These are phyloP conservation scores for Sugiyamaella japonica DNA, from an alignment of 1,139 yeast species.

Conservation along the genomic window DNA sequence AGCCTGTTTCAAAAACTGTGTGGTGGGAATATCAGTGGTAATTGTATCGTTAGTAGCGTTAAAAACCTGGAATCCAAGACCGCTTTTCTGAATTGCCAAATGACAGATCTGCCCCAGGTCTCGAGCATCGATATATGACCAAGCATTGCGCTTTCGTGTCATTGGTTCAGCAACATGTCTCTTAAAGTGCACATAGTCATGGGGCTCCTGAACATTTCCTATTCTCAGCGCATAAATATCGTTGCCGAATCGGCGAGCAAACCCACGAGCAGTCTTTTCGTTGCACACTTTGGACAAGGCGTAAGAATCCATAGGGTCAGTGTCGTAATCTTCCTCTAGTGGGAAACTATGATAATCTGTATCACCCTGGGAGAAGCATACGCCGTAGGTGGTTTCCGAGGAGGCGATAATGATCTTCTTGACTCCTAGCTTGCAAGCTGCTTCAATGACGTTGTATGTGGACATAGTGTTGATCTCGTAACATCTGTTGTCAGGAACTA, in stretches of 20 bases:
- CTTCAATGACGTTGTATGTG: slow-evolving; percentile 29
- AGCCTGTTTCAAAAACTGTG: slow-evolving; percentile 18
- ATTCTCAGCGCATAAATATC: slow-evolving; percentile 23
- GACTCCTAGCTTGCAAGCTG: slow-evolving; percentile 30
- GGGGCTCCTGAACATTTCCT: slow-evolving; percentile 21
- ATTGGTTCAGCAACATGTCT: slow-evolving; percentile 14
- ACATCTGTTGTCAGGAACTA: slow-evolving; percentile 26
- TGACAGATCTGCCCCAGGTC: slow-evolving; percentile 25
- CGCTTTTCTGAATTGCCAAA: slow-evolving; percentile 18
- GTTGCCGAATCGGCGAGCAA: slow-evolving; percentile 23
- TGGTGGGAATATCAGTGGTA: slow-evolving; percentile 21
- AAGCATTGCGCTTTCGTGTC: slow-evolving; percentile 22
- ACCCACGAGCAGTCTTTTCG: slow-evolving; percentile 27
- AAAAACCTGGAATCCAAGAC: slow-evolving; percentile 24
- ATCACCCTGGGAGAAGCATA: slow-evolving; percentile 26
- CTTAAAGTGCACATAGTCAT: slow-evolving; percentile 18
- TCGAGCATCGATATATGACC: slow-evolving; percentile 25
- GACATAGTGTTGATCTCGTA: slow-evolving; percentile 24
- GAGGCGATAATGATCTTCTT: slow-evolving; percentile 29
- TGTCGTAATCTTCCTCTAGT: slow-evolving; percentile 27
- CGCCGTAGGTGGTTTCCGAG: slow-evolving; percentile 29
- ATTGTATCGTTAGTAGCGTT: slow-evolving; percentile 24
- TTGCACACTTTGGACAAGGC: slow-evolving; percentile 28
- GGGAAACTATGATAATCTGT: slow-evolving; percentile 26
- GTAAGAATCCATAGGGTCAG: slow-evolving; percentile 28